Evolutionary conservation across 2,329 filamentous ascomycete genomes (phyloP).

Genomic region (Periconia sp.): DNA sequence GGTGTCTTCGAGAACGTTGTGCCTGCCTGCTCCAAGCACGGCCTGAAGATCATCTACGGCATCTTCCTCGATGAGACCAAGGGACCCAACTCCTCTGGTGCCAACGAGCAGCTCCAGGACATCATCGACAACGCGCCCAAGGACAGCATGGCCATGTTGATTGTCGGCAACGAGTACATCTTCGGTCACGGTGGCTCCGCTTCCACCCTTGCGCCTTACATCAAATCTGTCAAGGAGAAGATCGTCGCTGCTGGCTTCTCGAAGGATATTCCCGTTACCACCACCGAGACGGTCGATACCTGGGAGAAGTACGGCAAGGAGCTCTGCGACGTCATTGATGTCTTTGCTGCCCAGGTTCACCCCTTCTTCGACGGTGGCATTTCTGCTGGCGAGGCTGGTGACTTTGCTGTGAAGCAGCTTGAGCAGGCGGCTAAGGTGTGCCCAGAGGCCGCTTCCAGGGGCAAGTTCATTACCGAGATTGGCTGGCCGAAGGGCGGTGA

Average conservation of each 20-base stretch:
- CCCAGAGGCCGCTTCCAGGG: slow-evolving; percentile 61
- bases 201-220: slow-evolving; percentile 70
- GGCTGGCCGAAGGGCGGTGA: slow-evolving; percentile 81
- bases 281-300: slow-evolving; percentile 82
- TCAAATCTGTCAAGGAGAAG: slow-evolving; percentile 68
- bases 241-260: slow-evolving; percentile 72
- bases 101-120: slow-evolving; percentile 74
- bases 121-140: slow-evolving; percentile 74
- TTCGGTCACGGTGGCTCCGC: slow-evolving; percentile 74
- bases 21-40: slow-evolving; percentile 67
- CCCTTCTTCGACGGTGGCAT: slow-evolving; percentile 86
- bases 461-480: slow-evolving; percentile 83
- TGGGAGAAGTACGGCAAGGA: slow-evolving; percentile 67
- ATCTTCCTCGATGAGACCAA: slow-evolving; percentile 75
- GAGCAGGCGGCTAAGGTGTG: slow-evolving; percentile 73
- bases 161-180: slow-evolving; percentile 90
- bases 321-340: slow-evolving; percentile 77
- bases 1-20: slow-evolving; percentile 78
- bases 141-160: slow-evolving; percentile 77
- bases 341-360: slow-evolving; percentile 87
- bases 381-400: slow-evolving; percentile 69
- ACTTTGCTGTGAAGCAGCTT: slow-evolving; percentile 77
- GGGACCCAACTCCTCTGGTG: slow-evolving; percentile 54
- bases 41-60: slow-evolving; percentile 82
- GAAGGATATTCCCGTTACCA: slow-evolving; percentile 71